Base-by-base conservation (phyloP, 2,329 filamentous ascomycete species). In the Nakataea oryzae region DNA sequence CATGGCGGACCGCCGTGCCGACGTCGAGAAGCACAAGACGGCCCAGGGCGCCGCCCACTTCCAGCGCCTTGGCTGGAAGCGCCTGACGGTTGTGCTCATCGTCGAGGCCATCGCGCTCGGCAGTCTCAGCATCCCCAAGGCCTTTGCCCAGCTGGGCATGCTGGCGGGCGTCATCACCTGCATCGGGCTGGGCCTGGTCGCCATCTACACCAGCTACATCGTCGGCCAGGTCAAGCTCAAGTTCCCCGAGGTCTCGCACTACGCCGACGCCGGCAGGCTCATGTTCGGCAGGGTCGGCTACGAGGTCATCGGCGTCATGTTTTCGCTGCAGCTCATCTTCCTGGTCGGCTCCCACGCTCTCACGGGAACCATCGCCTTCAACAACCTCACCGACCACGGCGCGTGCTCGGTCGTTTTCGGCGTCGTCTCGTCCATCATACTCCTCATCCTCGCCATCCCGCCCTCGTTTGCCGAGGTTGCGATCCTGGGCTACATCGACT, bases 261-360 rank as follows among this genome's bases (percentile, higher is more conserved):
- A 90, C 70, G 85, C 86, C 27, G 88, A 91, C 67, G 87, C 85
- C 17, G 87, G 86, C 2, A 76, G 80, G 57, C 76, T 90, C 58
- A 75, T 90, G 59, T 77, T 79, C 63, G 88, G 88, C 11, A 75
- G 73, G 24, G 75, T 82, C 54, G 86, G 85, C 1, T 82, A 85
- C 64, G 84, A 88, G 70, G 66, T 90, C 34, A 75, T 89, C 57
- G 86, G 85, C 28, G 73, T 76, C 65, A 85, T 82, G 65, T 86
- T 88, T 67, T 75, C 81, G 12, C 72, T 90, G 24, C 84, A 89
- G 72, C 76, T 90, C 54, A 74, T 87, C 62, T 89, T 91, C 74
- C 81, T 89, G 67, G 86, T 88, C 73, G 86, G 82, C 41, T 88
- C 86, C n/a, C 89, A 91, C 73, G 78, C 88, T 60, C 75, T 90